phyloP scores from a whole-genome alignment of 2,329 filamentous ascomycete genomes.

The Elsinoe ampelina region DNA sequence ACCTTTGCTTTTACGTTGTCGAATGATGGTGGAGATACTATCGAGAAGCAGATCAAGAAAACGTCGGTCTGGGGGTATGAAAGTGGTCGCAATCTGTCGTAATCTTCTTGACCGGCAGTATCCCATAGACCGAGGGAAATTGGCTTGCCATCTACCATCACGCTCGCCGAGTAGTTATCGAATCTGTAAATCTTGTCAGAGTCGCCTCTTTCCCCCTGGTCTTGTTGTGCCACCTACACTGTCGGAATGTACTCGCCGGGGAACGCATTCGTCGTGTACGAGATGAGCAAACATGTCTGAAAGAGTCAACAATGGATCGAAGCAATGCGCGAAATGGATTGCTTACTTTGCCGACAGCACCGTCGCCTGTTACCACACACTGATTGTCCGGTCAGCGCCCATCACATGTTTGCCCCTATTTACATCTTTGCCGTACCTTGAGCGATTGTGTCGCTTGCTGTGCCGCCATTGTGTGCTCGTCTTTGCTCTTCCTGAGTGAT shows the following conservation, averaged over 20 bases:
- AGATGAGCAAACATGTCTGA: conserved; percentile 97
- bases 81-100: conserved; percentile 85
- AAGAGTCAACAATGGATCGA: conserved; percentile 12
- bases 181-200: conserved; percentile 50
- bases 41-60: conserved; percentile 96
- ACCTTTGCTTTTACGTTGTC: conserved; percentile 99
- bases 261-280: conserved; percentile 98
- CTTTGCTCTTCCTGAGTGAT: neutral
- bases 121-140: conserved; percentile 97
- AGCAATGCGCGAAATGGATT: conserved; percentile 14
- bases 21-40: conserved; percentile 93
- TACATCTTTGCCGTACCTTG: conserved; percentile 52
- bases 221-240: conserved; percentile 52
- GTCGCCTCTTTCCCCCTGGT: neutral
- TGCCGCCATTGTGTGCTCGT: conserved; percentile 50
- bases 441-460: conserved; percentile 79
- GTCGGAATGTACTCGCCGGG: conserved; percentile 99
- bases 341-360: conserved; percentile 94
- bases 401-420: conserved; percentile 16
- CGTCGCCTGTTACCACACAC: conserved; percentile 98
- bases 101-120: conserved; percentile 97
- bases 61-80: conserved; percentile 98
- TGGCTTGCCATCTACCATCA: conserved; percentile 97
- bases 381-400: conserved; percentile 32
- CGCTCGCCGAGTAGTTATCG: conserved; percentile 97